Percentiles rank a stretch among this genome's conserved stretches.
phyloP scores from a whole-genome alignment of 1,284 basidiomycete genomes.

The Ustilago loliicola region DNA sequence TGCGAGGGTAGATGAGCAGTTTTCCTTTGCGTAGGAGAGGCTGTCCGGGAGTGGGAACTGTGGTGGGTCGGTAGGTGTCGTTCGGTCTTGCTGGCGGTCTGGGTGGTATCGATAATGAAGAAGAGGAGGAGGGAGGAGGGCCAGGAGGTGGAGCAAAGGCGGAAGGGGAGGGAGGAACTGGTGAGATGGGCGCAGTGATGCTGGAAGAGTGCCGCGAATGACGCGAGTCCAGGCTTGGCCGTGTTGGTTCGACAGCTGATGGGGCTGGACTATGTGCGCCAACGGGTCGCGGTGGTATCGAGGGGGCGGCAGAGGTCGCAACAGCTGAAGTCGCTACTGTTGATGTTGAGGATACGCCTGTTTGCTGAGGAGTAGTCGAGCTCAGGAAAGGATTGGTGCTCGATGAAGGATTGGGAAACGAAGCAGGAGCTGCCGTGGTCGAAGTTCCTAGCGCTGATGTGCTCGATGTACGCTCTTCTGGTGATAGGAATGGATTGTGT shows the following conservation, averaged over 20 bases:
- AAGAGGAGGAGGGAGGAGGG: conserved; percentile 12
- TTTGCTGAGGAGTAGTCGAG: conserved; percentile 14
- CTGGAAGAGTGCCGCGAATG: conserved; percentile 37
- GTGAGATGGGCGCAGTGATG: conserved; percentile 7
- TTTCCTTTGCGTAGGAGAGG: conserved; percentile 52
- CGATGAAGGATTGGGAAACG: conserved; percentile 1
- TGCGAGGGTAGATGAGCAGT: conserved; percentile 49
- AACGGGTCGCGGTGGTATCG: conserved; percentile 30
- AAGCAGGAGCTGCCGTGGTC: not conserved
- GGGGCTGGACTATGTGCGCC: conserved; percentile 10
- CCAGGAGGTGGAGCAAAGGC: conserved; percentile 27
- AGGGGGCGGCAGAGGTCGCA: conserved; percentile 6
- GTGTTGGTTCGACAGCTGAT: conserved; percentile 2
- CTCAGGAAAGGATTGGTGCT: conserved; percentile 37
- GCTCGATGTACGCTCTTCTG: conserved; percentile 15
- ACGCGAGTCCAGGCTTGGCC: conserved; percentile 37
- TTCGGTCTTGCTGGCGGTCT: conserved; percentile 12
- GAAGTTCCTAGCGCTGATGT: not conserved
- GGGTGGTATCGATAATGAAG: conserved; percentile 15
- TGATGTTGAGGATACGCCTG: conserved; percentile 6
- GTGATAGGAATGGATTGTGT: conserved; percentile 35
- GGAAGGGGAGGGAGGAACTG: conserved; percentile 16
- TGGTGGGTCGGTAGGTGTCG: conserved; percentile 43
- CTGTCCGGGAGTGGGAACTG: conserved; percentile 49
- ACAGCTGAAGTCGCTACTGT: not conserved